phyloP scores from a whole-genome alignment of 1,284 basidiomycete genomes.

The Ceratobasidium sp. region DNA sequence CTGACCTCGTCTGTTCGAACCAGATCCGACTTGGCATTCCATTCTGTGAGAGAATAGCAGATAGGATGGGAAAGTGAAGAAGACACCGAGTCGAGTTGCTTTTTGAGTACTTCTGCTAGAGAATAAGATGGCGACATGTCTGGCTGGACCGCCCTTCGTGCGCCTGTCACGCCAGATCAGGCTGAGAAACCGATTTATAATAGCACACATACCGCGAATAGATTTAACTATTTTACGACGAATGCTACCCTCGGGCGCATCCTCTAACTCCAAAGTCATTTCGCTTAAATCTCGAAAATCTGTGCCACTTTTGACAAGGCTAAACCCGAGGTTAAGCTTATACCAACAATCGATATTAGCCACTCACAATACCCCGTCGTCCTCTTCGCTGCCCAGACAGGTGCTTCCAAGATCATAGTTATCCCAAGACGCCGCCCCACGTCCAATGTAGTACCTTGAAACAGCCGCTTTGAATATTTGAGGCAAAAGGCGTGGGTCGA shows the following conservation, averaged over 20 bases:
- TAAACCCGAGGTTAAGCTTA: slow-evolving; percentile 11
- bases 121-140: slow-evolving; percentile 69
- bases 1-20: slow-evolving; percentile 78
- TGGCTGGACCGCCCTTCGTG: slow-evolving; percentile 73
- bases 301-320: slow-evolving; percentile 85
- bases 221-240: slow-evolving; percentile 74
- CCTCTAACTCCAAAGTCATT: slow-evolving; percentile 72
- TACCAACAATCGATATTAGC: background rate
- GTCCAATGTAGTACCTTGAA: slow-evolving; percentile 74
- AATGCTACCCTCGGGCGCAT: slow-evolving; percentile 72
- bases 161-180: slow-evolving; percentile 60
- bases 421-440: slow-evolving; percentile 80
- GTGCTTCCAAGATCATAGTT: slow-evolving; percentile 69
- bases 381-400: slow-evolving; percentile 78
- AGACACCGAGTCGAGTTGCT: slow-evolving; percentile 77
- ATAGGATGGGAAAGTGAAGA: slow-evolving; percentile 78
- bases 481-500: too few relatives aligned
- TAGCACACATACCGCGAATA: slow-evolving; percentile 66
- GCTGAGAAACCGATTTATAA: background rate
- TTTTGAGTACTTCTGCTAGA: slow-evolving; percentile 73
- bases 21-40: slow-evolving; percentile 81
- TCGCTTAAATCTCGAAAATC: slow-evolving; percentile 92
- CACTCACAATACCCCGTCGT: slow-evolving; percentile 74
- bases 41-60: slow-evolving; percentile 74
- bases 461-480: background rate